Conservation (phyloP, 2,329 filamentous ascomycete species). For the Fonsecaea multimorphosa region DNA sequence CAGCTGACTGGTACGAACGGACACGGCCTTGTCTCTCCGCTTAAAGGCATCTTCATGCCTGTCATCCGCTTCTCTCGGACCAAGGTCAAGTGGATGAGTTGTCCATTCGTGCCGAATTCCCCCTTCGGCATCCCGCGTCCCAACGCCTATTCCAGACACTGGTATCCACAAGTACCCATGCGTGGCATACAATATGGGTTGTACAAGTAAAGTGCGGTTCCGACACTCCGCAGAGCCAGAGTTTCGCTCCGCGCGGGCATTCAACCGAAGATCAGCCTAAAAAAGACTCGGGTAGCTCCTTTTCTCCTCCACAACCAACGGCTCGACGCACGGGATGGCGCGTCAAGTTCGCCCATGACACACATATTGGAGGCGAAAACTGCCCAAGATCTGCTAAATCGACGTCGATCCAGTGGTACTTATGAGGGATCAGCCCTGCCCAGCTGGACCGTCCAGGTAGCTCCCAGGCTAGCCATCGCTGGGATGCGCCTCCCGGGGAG, state of each 20-base stretch:
- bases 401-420: not conserved
- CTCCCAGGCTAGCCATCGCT: not conserved
- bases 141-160: not conserved
- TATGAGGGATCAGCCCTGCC: slow-evolving; percentile 1
- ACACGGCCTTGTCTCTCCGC: not conserved
- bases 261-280: slow-evolving; percentile 8
- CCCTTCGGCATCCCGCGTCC: not conserved
- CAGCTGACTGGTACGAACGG: not conserved
- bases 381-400: not conserved
- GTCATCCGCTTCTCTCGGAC: not conserved
- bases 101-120: not conserved
- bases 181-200: not conserved
- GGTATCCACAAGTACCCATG: no score
- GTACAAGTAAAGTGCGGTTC: slow-evolving; percentile 3
- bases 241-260: not conserved
- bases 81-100: not conserved
- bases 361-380: not conserved
- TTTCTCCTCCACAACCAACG: not conserved
- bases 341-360: not conserved
- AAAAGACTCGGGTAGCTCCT: not conserved
- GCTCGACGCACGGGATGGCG: not conserved
- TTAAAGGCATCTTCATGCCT: not conserved
- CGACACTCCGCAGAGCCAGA: slow-evolving; percentile 16
- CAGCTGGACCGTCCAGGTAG: not conserved
- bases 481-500: not conserved